Evolutionary conservation across 768 basidiomycete genomes (phyloP).

Genomic region (Suillus discolor): DNA sequence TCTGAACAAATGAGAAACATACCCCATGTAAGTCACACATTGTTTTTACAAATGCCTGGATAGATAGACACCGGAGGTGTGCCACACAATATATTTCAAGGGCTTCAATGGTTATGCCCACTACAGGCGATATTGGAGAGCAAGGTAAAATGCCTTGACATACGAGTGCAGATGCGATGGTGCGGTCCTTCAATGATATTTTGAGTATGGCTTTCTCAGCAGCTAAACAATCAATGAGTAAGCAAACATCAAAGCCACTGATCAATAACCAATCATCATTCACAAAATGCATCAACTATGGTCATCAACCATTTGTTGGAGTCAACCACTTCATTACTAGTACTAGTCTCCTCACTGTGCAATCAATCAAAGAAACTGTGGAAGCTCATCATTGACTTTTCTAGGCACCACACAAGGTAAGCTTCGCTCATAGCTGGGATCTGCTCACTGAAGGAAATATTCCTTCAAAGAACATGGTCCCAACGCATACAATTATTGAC

Average conservation of each 20-base stretch:
- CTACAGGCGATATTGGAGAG: constrained; percentile 3
- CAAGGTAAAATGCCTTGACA: constrained; percentile 14
- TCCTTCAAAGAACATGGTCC: neutral
- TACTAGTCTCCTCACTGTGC: neutral
- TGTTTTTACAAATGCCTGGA: constrained; percentile 20
- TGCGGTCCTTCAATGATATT: neutral
- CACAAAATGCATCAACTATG: neutral
- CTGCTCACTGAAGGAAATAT: neutral
- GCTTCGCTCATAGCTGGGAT: neutral
- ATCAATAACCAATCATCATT: neutral
- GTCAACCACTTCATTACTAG: too few species aligned
- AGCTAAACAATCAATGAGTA: neutral
- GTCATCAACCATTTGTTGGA: neutral
- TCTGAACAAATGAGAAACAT: neutral
- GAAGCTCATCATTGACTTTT: neutral
- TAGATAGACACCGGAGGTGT: constrained; percentile 12
- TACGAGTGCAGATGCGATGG: constrained; percentile 4
- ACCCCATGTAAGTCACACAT: constrained; percentile 20
- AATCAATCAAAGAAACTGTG: neutral
- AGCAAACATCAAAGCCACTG: neutral
- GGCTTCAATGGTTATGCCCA: constrained; percentile 7
- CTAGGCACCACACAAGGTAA: constrained; percentile 10
- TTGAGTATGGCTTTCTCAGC: neutral
- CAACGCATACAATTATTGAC: neutral
- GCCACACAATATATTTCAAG: constrained; percentile 16